These are phyloP conservation scores for Rauvolfia tetraphylla DNA, from an alignment of 257 asterid genomes.

Conservation along the genomic window DNA sequence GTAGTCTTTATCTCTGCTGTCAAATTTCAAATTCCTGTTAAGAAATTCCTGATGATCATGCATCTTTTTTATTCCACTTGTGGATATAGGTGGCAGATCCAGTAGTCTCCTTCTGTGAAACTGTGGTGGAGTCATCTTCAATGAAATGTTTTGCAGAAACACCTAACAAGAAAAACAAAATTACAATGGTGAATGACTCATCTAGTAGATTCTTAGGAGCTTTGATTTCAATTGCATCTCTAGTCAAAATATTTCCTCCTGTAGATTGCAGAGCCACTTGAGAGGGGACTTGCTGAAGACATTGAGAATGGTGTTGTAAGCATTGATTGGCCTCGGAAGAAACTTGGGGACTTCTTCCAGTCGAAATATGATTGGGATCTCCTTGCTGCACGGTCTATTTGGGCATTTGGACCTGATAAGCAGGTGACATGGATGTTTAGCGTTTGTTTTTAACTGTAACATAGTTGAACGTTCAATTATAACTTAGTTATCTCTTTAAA, in stretches of 20 bases:
- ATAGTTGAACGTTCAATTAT: constrained; percentile 3
- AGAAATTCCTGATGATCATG: neutral
- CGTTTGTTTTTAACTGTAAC: no score
- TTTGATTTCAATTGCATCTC: neutral
- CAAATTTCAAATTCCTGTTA: neutral
- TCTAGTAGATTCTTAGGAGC: neutral
- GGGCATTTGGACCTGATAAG: constrained; percentile 99
- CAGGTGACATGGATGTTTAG: constrained; percentile 48
- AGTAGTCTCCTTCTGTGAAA: constrained; percentile 96
- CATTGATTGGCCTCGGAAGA: constrained; percentile 89
- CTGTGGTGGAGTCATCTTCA: constrained; percentile 95
- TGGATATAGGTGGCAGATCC: constrained; percentile 89
- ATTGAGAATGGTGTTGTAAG: constrained; percentile 87
- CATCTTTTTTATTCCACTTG: constrained; percentile 6
- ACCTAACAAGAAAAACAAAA: constrained; percentile 92
- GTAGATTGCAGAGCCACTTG: constrained; percentile 98
- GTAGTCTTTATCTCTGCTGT: neutral
- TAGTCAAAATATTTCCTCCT: constrained; percentile 17
- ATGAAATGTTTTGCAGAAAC: constrained; percentile 99
- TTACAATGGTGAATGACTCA: constrained; percentile 72
- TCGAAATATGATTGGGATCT: constrained; percentile 96
- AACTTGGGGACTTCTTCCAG: constrained; percentile 90
- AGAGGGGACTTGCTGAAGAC: constrained; percentile 96
- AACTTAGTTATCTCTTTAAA: neutral
- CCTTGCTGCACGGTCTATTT: constrained; percentile 95